phyloP scores from a whole-genome alignment of 306 rosid genomes.

The Begonia loranthoides region DNA sequence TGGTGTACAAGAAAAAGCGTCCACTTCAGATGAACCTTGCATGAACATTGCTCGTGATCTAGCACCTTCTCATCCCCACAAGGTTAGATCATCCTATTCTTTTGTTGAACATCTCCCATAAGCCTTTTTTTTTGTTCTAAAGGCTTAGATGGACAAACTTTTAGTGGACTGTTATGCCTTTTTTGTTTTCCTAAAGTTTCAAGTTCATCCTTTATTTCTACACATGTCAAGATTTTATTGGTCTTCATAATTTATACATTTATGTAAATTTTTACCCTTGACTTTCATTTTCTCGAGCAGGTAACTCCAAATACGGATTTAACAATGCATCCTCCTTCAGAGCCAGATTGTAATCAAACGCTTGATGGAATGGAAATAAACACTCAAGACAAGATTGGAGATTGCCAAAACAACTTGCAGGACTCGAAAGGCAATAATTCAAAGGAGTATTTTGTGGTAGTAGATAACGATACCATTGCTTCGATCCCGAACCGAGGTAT shows the following conservation, averaged over 20 bases:
- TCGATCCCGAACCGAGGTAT: constrained; percentile 50
- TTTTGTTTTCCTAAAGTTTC: too few species aligned
- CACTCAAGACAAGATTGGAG: constrained; percentile 5
- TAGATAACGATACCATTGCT: constrained; percentile 20
- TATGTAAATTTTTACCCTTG: too few species aligned
- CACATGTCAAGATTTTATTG: too few species aligned
- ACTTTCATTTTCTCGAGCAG: constrained; percentile 24
- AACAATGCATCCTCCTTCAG: constrained; percentile 12
- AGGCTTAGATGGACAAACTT: too few species aligned
- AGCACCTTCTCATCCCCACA: constrained; percentile 25
- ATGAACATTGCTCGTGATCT: constrained; percentile 5
- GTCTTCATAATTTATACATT: too few species aligned
- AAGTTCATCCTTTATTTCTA: too few species aligned
- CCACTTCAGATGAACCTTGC: constrained; percentile 18
- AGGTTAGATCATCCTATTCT: constrained; percentile 22
- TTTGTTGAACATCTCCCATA: too few species aligned
- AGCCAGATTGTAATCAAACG: constrained; percentile 22
- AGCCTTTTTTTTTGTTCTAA: too few species aligned
- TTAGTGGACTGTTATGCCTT: too few species aligned
- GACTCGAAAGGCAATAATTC: constrained; percentile 17
- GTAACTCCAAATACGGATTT: constrained; percentile 28
- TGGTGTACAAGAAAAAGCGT: constrained; percentile 21
- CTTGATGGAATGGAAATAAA: constrained; percentile 17
- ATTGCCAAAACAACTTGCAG: not conserved
- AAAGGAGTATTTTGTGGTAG: constrained; percentile 14